Conservation (phyloP, 352 stramenopile species). For the Pythium sp. region DNA sequence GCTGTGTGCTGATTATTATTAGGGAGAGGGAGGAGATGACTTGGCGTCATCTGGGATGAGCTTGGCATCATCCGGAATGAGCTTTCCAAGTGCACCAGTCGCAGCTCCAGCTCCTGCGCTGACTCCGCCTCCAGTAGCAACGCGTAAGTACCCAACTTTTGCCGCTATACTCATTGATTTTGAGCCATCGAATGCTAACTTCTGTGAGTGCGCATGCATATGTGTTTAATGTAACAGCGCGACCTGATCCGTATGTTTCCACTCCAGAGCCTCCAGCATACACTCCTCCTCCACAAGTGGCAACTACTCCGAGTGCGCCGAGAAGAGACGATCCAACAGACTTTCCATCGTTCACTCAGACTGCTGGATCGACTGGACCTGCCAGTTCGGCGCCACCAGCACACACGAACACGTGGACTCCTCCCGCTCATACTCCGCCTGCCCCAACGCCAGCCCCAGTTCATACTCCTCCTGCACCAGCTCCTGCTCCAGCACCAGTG, state of each 20-base stretch:
- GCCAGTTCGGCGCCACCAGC: conserved; percentile 16
- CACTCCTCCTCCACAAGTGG: conserved; percentile 7
- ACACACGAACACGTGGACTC: conserved; percentile 11
- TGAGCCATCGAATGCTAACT: neutral
- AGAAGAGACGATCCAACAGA: conserved; percentile 18
- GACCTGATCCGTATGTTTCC: conserved; percentile 6
- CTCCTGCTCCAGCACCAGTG: neutral
- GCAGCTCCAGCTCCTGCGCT: neutral
- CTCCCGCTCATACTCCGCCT: neutral
- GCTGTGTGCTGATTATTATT: neutral
- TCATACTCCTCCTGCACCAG: neutral
- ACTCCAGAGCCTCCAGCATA: conserved; percentile 11
- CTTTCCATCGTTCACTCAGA: conserved; percentile 58
- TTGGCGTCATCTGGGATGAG: conserved; percentile 11
- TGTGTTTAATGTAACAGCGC: neutral
- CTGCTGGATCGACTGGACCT: conserved; percentile 19
- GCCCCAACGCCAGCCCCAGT: neutral
- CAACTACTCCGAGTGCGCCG: conserved; percentile 12
- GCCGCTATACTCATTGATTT: neutral
- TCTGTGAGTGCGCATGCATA: neutral
- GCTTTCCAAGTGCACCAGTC: conserved; percentile 12
- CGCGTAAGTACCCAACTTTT: neutral
- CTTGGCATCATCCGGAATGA: conserved; percentile 11
- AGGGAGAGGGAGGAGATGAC: conserved; percentile 12
- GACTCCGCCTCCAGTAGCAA: neutral